phyloP scores from a whole-genome alignment of 257 asterid species.

The Solanum tacnaense region DNA sequence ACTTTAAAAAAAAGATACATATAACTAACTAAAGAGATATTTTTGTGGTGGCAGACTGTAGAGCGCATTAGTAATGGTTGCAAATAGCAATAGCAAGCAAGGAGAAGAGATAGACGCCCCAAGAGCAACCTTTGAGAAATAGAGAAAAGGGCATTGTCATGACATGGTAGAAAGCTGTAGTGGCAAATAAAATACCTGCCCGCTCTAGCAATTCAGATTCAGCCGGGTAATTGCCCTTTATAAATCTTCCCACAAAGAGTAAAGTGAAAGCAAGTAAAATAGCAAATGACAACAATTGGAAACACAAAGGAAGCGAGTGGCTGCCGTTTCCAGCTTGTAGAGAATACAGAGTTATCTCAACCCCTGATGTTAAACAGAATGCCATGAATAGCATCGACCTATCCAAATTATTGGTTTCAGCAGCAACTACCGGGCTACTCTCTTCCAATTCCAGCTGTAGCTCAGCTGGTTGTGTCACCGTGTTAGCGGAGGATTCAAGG shows the following conservation, averaged over 20 bases:
- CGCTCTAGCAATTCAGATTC: background rate
- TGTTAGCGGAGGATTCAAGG: background rate
- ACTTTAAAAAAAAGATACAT: too few relatives aligned
- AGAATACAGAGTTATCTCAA: background rate
- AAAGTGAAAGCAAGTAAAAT: slow-evolving; percentile 1
- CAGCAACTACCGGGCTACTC: background rate
- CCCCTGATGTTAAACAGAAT: background rate
- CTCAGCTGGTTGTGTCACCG: background rate
- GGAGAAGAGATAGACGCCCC: background rate
- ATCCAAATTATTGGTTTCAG: background rate
- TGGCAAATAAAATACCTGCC: background rate
- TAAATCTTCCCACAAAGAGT: background rate
- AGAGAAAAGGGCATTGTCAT: background rate
- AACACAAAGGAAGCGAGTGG: background rate
- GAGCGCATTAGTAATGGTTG: background rate
- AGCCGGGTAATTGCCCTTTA: background rate
- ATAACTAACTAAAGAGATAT: too few relatives aligned
- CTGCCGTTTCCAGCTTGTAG: background rate
- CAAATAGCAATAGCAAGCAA: background rate
- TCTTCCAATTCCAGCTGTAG: background rate
- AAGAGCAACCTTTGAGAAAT: background rate
- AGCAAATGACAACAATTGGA: background rate
- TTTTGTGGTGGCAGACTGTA: too few relatives aligned
- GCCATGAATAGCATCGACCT: background rate
- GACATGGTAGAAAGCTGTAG: background rate